These are phyloP conservation scores for Lachancea fermentati DNA, from an alignment of 805 yeast genomes.

Conservation along the genomic window DNA sequence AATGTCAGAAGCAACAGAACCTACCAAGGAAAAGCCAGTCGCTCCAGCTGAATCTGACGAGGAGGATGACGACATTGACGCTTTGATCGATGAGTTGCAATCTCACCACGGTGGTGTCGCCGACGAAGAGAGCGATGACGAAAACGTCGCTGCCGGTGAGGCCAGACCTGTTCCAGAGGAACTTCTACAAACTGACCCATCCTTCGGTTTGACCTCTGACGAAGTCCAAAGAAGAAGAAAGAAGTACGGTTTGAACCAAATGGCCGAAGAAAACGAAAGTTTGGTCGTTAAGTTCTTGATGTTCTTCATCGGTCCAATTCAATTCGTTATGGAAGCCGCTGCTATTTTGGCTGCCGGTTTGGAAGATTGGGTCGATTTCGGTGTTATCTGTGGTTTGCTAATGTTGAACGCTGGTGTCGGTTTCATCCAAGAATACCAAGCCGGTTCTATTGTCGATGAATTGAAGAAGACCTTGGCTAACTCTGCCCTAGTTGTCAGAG, in stretches of 20 bases:
- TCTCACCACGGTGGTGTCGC: slow-evolving; percentile 46
- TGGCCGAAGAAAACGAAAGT: slow-evolving; percentile 86
- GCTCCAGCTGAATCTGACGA: slow-evolving; percentile 45
- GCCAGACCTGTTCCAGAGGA: slow-evolving; percentile 84
- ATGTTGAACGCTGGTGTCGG: slow-evolving; percentile 88
- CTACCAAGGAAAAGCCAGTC: slow-evolving; percentile 15
- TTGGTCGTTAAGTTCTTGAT: slow-evolving; percentile 68
- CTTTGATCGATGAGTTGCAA: slow-evolving; percentile 73
- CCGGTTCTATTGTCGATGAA: slow-evolving; percentile 96
- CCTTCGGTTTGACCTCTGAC: slow-evolving; percentile 67
- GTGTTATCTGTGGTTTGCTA: slow-evolving; percentile 88
- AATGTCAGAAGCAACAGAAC: slow-evolving; percentile 13
- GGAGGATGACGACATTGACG: slow-evolving; percentile 63
- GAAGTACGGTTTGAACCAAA: slow-evolving; percentile 85
- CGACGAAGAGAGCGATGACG: slow-evolving; percentile 44
- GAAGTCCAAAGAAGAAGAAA: slow-evolving; percentile 80
- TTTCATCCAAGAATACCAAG: slow-evolving; percentile 95
- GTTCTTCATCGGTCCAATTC: slow-evolving; percentile 94
- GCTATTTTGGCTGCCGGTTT: slow-evolving; percentile 93
- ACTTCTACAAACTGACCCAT: slow-evolving; percentile 74
- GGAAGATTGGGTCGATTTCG: slow-evolving; percentile 98
- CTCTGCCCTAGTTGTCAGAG: slow-evolving; percentile 79
- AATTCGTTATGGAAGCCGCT: slow-evolving; percentile 96
- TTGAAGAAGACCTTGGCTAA: slow-evolving; percentile 92
- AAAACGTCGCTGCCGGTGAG: slow-evolving; percentile 44